Evolutionary conservation across 805 yeast species (phyloP), one percentile per base, ranked within the genome.

Genomic region (Wickerhamomyces pijperi): DNA sequence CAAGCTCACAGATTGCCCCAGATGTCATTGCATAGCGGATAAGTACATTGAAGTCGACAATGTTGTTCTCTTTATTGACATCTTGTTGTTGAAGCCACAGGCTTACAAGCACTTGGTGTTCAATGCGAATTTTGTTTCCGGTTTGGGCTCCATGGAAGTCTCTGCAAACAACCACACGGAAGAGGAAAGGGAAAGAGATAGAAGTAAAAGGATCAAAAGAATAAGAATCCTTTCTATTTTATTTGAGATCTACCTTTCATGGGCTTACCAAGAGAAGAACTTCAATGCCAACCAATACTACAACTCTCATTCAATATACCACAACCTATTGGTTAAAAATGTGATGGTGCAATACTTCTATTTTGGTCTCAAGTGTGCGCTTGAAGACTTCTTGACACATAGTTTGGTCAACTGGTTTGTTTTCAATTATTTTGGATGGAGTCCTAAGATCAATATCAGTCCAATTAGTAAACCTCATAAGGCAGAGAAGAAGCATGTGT

Each of bases 21-120:
- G 61, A 21, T 92, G 99, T 56, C 68, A 73, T 23, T 65, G 70
- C 37, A 76, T 82, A 18, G 94, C 87, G 3, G 99, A 92, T 59
- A 81, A 82, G 54, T 92, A 92, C 60, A 79, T 90, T 23, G 99
- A 92, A 56, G 80, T 76, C 46, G 99, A 92, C 56, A 72, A 76
- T 40, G 94, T 90, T 7, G 64, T 92, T 2, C 63, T 90, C 17
- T 82, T 85, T 54, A 78, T 92, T 18, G 97, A 92, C 51, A 67
- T 90, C 35, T 61, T 92, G 39, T 68, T 92, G 12, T 61, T 92
- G 48, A 85, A 88, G 51, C 87, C 92, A 3, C 94, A 82, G 48
- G 97, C 90, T 0, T 83, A 80, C 47, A 70, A 92, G 35, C 99
- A 92, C 58, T 61, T 90, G 38, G 84, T 88, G 3, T 90, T 75